Base-by-base conservation (phyloP, 495 filamentous ascomycete species). In the Hyphodiscus hymeniophilus region DNA sequence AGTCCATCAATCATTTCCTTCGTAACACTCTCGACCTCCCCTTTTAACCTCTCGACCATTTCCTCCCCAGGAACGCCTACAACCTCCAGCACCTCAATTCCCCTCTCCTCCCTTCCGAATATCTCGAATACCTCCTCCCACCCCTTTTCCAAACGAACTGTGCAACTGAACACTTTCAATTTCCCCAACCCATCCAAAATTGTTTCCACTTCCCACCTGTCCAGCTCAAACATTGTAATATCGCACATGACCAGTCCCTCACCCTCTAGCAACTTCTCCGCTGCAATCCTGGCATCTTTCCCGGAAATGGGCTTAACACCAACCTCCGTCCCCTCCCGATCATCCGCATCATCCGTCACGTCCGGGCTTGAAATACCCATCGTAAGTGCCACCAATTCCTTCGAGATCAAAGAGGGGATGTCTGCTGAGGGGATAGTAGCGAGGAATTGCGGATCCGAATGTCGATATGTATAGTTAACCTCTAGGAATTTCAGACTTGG, bases 391-490 rank as follows among this genome's bases (percentile, higher is more conserved):
- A 48, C 13, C 51, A 54, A 21, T 8, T 42, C 54, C 10, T 42
- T 22, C 22, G 7, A 42, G 8, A 56, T 20, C 26, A 51, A 42
- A 12, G 18, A n/a, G 20, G 12, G 26, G 4, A 57, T 13, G 7
- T 50, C 49, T 21, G 18, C 18, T 2, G 15, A 21, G 0, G 55
- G 58, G 10, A 69, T 28, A 31, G 50, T 50, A 1, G 23, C 36
- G 53, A 64, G 34, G 42, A 67, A 67, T 6, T 57, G 55, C 40
- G 59, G 54, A 36, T 67, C 63, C 32, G 57, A 57, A 47, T 63
- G 60, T 5, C 63, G 48, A 38, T 59, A 66, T 17, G 61, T 63
- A 32, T 59, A 67, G 20, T 49, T 61, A 15, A 67, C 48, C 47
- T 69, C 63, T 38, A 66, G 30, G 42, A 66, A 66, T 56, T 56